A percentile compares a stretch with the other conserved stretches of the same genome.
phyloP scores from a whole-genome alignment of 1,284 basidiomycete genomes.

The Cryptococcus sp. region DNA sequence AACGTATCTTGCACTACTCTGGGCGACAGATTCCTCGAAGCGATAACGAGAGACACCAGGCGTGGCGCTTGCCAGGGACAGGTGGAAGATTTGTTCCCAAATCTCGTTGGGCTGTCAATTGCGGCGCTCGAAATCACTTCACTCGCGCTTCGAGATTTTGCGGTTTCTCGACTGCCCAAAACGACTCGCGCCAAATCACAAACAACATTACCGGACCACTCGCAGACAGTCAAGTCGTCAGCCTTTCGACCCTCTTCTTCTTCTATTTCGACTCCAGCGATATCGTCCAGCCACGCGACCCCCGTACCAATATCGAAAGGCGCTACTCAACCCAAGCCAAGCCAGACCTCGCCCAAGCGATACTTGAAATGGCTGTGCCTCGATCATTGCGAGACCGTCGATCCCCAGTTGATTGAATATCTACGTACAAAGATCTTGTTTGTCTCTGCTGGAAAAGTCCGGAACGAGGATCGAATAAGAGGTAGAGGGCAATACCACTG shows the following conservation, averaged over 20 bases:
- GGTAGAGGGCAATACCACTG: constrained; percentile 30
- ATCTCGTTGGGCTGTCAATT: constrained; percentile 27
- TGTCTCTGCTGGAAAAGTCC: constrained; percentile 11
- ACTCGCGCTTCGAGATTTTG: constrained; percentile 19
- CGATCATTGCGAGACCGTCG: constrained; percentile 31
- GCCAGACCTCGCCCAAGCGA: background rate
- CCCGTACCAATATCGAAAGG: background rate
- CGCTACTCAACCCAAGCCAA: background rate
- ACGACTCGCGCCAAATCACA: background rate
- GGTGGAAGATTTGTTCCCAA: constrained; percentile 19
- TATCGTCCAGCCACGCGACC: background rate
- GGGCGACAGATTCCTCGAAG: constrained; percentile 26
- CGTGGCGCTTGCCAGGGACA: background rate
- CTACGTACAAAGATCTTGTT: constrained; percentile 23
- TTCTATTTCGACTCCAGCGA: background rate
- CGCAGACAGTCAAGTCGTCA: background rate
- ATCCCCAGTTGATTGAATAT: constrained; percentile 11
- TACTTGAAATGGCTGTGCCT: constrained; percentile 32
- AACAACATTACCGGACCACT: background rate
- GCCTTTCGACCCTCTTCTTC: background rate
- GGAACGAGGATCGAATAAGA: constrained; percentile 21
- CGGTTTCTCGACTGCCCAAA: constrained; percentile 11
- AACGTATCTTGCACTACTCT: constrained; percentile 22
- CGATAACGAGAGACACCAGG: constrained; percentile 5
- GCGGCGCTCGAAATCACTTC: constrained; percentile 18